These are phyloP conservation scores for Gnomoniopsis sp. DNA, from an alignment of 2,329 filamentous ascomycete genomes.

Conservation along the genomic window DNA sequence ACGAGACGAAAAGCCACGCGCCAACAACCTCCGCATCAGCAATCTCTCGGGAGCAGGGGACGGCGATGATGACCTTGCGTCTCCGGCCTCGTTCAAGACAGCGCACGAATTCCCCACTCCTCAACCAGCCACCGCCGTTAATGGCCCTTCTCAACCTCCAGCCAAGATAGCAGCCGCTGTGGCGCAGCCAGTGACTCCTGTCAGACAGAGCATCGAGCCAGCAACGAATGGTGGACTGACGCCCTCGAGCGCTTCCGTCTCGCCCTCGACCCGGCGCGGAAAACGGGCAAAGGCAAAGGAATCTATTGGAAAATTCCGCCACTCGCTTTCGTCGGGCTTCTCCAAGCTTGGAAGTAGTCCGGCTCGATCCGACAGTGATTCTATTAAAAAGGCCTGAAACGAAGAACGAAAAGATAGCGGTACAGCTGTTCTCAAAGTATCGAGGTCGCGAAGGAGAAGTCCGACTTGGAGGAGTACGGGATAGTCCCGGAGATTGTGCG, in stretches of 20 bases:
- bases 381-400: neutral
- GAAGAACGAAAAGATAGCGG: neutral
- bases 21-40: neutral
- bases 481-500: too few species aligned
- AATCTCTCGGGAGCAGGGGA: neutral
- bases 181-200: neutral
- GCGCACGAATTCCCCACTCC: constrained; percentile 1
- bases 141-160: neutral
- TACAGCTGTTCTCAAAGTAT: neutral
- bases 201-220: neutral
- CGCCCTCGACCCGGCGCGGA: constrained; percentile 1
- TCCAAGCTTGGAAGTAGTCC: constrained; percentile 6
- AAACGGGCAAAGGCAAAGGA: constrained; percentile 10
- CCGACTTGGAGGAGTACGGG: too few species aligned
- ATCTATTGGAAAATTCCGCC: constrained; percentile 5
- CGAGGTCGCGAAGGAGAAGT: too few species aligned
- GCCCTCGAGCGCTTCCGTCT: neutral
- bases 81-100: constrained; percentile 13
- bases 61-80: neutral
- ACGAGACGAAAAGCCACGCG: neutral
- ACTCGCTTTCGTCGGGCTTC: constrained; percentile 4
- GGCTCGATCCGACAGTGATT: constrained; percentile 1
- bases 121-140: neutral
- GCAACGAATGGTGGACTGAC: neutral
- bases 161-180: neutral